Conservation (phyloP, 1,284 basidiomycete genomes). For the Puccinia polysora region DNA sequence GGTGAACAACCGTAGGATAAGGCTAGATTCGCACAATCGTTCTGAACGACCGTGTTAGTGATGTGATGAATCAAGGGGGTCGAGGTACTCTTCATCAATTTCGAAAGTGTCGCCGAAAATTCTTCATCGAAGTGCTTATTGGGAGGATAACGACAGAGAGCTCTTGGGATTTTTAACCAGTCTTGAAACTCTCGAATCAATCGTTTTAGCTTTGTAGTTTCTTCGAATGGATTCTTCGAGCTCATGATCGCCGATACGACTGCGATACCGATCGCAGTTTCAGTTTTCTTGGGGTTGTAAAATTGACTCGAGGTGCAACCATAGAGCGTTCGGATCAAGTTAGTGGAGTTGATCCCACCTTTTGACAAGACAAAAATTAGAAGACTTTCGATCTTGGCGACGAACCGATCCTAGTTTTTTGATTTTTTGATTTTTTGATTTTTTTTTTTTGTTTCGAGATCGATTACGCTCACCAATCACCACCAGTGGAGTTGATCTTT, state of each 20-base stretch:
- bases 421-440: neutral
- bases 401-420: no score
- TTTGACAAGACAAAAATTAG: neutral
- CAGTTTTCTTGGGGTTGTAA: slow-evolving; percentile 29
- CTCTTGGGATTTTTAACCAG: slow-evolving; percentile 41
- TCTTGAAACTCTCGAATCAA: slow-evolving; percentile 53
- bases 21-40: slow-evolving; percentile 85
- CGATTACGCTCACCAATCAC: slow-evolving; percentile 24
- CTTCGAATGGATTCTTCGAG: slow-evolving; percentile 61
- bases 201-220: slow-evolving; percentile 56
- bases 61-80: slow-evolving; percentile 70
- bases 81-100: slow-evolving; percentile 54
- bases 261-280: slow-evolving; percentile 63
- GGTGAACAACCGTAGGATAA: slow-evolving; percentile 83
- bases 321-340: slow-evolving; percentile 29
- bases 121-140: neutral
- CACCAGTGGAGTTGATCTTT: slow-evolving; percentile 22
- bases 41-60: slow-evolving; percentile 79
- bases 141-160: neutral
- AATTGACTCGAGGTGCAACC: slow-evolving; percentile 19
- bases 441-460: neutral
- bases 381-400: neutral
- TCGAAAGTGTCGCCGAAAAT: neutral
- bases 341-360: slow-evolving; percentile 40
- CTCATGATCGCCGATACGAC: slow-evolving; percentile 83